phyloP scores from a whole-genome alignment of 2,329 filamentous ascomycete genomes.

The Colletotrichum chrysophilum region DNA sequence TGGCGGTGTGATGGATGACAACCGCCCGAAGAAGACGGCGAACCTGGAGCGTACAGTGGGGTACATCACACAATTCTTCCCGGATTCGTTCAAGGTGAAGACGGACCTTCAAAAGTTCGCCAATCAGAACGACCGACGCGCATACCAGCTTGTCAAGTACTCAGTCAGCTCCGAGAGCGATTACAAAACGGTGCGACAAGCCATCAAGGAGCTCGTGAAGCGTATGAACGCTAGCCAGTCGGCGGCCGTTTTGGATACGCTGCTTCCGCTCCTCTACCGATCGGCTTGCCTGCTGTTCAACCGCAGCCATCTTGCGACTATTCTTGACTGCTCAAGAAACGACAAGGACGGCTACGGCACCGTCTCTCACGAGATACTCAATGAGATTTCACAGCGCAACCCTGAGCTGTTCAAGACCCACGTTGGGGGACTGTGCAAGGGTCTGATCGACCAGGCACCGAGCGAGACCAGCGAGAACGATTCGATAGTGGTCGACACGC shows the following conservation, averaged over 20 bases:
- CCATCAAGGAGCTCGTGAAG: conserved; percentile 88
- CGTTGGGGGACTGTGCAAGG: conserved; percentile 87
- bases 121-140: conserved; percentile 86
- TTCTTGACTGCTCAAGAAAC: conserved; percentile 85
- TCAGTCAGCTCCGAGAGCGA: conserved; percentile 86
- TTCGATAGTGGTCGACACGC: conserved; percentile 78
- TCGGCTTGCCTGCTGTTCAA: conserved; percentile 89
- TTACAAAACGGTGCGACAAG: conserved; percentile 88
- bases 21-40: conserved; percentile 71
- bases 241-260: conserved; percentile 74
- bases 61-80: conserved; percentile 75
- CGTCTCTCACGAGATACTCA: conserved; percentile 86
- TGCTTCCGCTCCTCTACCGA: conserved; percentile 83
- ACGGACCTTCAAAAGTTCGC: conserved; percentile 89
- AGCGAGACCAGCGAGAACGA: conserved; percentile 72
- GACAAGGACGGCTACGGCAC: conserved; percentile 79
- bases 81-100: conserved; percentile 74
- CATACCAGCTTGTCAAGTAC: conserved; percentile 88
- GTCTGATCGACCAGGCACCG: conserved; percentile 82
- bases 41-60: conserved; percentile 76
- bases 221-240: conserved; percentile 73
- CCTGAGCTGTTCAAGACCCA: conserved; percentile 93
- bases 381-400: conserved; percentile 88
- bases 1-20: conserved; percentile 79
- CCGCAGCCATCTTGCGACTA: conserved; percentile 87